Evolutionary conservation across 192 early-diverging fungal genomes (phyloP), one percentile per base, ranked within the genome.

Genomic region (Podila minutissima): DNA sequence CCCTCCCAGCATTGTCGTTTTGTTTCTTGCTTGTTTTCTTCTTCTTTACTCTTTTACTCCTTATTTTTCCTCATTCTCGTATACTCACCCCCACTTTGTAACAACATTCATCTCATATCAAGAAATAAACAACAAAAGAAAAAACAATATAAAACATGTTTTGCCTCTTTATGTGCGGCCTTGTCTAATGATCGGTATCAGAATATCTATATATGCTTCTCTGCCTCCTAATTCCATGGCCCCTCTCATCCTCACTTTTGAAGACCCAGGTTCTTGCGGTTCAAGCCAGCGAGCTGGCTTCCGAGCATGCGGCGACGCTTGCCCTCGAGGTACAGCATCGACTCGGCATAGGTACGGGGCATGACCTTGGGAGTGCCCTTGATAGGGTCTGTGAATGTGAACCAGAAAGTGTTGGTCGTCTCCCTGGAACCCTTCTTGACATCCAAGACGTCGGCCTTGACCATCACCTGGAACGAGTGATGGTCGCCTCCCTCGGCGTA

Each of bases 341-440:
- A 87, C 55, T 97, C 95, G 41, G 87, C 90, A 74, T 97, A 97
- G 8, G 91, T 90, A 51, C 88, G 82, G n/a, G 96, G 96, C 38
- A 97, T 82, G 20, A 96, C 74, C 15, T 89, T 84, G 31, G 83
- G 74, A 17, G 92, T 84, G 35, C 68, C 46, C 22, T 70, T 57
- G 37, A 79, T 24, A 50, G 72, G 31, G 48, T 65, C 50, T 31
- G 31, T 67, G 71, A 97, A 95, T 32, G 94, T 96, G 62, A 96
- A 93, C 82, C 94, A 89, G 68, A 97, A 97, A 5, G 89, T 88
- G 81, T 97, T 96, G 48, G 94, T 95, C 28, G 90, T 93, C 41
- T 92, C 89, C 0, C 87, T 76, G 3, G 82, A 75, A 22, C 83
- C 87, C 20, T 83, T 83, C 69, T 87, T 79, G 38, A 93, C 87